A percentile compares a stretch with the other conserved stretches of the same genome.
phyloP scores from a whole-genome alignment of 2,329 filamentous ascomycete species.

The Colletotrichum kahawae region DNA sequence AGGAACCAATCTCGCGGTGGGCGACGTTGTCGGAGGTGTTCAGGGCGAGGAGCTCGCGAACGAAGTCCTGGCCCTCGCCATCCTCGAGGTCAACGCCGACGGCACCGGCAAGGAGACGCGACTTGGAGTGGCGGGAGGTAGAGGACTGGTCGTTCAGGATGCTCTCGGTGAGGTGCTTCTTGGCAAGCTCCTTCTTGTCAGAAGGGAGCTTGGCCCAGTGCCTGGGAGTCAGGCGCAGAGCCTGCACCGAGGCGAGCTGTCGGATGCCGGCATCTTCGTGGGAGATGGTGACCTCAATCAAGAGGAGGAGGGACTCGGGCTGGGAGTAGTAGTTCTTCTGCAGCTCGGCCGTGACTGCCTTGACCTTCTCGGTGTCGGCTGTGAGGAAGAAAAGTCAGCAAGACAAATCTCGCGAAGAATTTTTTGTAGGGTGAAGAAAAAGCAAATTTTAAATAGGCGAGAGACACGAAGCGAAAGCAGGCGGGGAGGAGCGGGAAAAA shows the following conservation, averaged over 20 bases:
- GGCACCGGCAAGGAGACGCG: constrained; percentile 86
- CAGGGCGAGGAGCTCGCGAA: constrained; percentile 79
- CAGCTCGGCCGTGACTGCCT: constrained; percentile 86
- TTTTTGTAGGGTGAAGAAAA: neutral
- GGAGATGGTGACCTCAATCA: constrained; percentile 87
- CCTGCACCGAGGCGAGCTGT: constrained; percentile 92
- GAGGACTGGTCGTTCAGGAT: constrained; percentile 80
- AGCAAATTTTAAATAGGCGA: constrained; percentile 15
- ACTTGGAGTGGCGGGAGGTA: constrained; percentile 83
- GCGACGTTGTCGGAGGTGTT: constrained; percentile 75
- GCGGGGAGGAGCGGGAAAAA: constrained; percentile 6
- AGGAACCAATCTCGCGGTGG: constrained; percentile 89
- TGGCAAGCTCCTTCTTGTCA: constrained; percentile 79
- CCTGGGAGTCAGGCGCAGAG: constrained; percentile 79
- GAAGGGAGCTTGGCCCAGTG: constrained; percentile 81
- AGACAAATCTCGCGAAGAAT: neutral
- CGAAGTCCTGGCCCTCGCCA: constrained; percentile 83
- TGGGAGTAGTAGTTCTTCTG: constrained; percentile 93
- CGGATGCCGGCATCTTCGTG: constrained; percentile 76
- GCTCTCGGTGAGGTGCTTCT: constrained; percentile 82
- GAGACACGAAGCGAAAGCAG: constrained; percentile 20
- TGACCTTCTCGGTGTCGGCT: constrained; percentile 90
- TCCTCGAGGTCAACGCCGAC: constrained; percentile 77
- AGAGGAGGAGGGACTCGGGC: constrained; percentile 81
- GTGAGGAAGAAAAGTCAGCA: constrained; percentile 38